Percentiles rank a stretch among this genome's conserved stretches.
Evolutionary conservation across 1,284 basidiomycete species (phyloP).

Genomic region (Pseudozyma hubeiensis): DNA sequence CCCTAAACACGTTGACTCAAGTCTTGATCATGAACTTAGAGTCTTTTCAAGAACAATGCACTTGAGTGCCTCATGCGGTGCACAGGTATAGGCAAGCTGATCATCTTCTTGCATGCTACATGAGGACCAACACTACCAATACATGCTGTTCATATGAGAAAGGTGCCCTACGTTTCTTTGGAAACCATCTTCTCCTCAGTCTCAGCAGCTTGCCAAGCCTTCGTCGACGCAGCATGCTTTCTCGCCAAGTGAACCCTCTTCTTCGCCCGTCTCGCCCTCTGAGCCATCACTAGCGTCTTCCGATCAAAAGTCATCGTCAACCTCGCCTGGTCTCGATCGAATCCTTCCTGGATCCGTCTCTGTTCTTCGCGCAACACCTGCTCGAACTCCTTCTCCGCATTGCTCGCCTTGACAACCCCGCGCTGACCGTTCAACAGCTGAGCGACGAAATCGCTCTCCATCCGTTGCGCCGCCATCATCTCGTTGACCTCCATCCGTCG

Average conservation of each 20-base stretch:
- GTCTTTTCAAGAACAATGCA: too few relatives aligned
- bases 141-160: not conserved
- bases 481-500: constrained; percentile 47
- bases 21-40: too few relatives aligned
- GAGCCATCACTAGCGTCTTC: constrained; percentile 52
- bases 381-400: constrained; percentile 13
- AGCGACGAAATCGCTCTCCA: constrained; percentile 6
- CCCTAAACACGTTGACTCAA: too few relatives aligned
- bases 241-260: constrained; percentile 26
- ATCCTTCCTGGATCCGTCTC: constrained; percentile 24
- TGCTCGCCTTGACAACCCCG: not conserved
- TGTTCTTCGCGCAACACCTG: constrained; percentile 7
- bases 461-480: constrained; percentile 20
- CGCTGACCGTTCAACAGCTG: constrained; percentile 4
- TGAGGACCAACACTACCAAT: constrained; percentile 3
- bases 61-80: too few relatives aligned
- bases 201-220: constrained; percentile 11
- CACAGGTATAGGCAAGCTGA: too few relatives aligned
- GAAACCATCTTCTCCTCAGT: not conserved
- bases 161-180: not conserved
- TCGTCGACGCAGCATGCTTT: constrained; percentile 21
- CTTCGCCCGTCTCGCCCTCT: constrained; percentile 50
- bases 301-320: constrained; percentile 46
- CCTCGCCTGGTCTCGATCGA: constrained; percentile 48
- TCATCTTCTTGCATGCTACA: too few relatives aligned